Evolutionary conservation across 176 grass and related monocot genomes (phyloP), one percentile per base, ranked within the genome.

Genomic region (Oropetium thomaeum): DNA sequence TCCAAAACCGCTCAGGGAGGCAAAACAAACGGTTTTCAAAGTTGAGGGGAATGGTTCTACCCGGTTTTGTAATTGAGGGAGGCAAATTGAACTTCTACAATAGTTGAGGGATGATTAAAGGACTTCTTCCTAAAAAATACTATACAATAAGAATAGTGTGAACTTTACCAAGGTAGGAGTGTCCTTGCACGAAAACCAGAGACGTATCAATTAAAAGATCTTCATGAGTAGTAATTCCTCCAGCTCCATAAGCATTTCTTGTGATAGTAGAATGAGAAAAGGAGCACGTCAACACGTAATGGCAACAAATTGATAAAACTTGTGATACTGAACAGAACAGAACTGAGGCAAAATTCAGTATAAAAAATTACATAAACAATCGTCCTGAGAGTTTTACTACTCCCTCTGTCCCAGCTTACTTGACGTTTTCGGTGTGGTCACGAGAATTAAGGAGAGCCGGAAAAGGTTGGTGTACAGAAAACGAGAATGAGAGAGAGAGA

Each of bases 161-260:
- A 52, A 68, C 76, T 54, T 79, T 81, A 98, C 95, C 96, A 62
- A 94, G 91, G 77, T 88, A 94, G 54, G 76, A 80, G 65, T 81
- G 31, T 27, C 0, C 74, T 51, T 51, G 77, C 74, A 92, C 35
- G 19, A 84, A 87, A 86, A 74, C 82, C 42, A 87, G 64, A 69
- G 74, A 92, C 7, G 82, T 88, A 76, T 94, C 78, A 48, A 88
- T 66, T 37, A 76, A 79, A 83, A 84, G 72, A 25, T 63, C 83
- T 73, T 78, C 78, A 79, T 67, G 68, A 57, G 82, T 65, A 58
- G 68, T 66, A 62, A 67, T 49, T 53, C 80, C 83, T 81, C 81
- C 75, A 85, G 69, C 62, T 42, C 80, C 83, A 78, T 76, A 78
- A 41, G 53, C 58, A 79, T 92, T 85, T 79, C 90, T 85, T 83